Percentiles rank a stretch among this genome's conserved stretches.
These are phyloP conservation scores for Crithidia sp. DNA, from an alignment of 208 protist genomes.

Conservation along the genomic window DNA sequence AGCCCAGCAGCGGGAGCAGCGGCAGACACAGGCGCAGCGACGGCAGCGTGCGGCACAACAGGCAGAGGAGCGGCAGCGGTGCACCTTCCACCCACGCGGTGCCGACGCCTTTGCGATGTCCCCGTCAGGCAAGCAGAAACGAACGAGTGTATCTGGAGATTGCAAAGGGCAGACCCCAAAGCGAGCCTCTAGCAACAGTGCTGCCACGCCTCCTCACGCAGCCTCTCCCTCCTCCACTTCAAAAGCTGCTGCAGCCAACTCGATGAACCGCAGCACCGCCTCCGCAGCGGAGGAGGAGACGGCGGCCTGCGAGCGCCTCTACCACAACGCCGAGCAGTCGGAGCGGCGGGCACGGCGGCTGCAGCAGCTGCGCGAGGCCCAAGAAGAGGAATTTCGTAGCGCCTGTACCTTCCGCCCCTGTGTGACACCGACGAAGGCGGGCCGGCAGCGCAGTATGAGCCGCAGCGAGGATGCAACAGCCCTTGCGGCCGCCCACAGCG, in stretches of 20 bases:
- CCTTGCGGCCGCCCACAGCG: not conserved
- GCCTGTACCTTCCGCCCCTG: slow-evolving; percentile 34
- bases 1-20: slow-evolving; percentile 22
- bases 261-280: not conserved
- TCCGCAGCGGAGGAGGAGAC: not conserved
- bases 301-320: slow-evolving; percentile 30
- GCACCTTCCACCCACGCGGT: slow-evolving; percentile 15
- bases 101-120: not conserved
- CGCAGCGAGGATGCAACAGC: not conserved
- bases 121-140: not conserved
- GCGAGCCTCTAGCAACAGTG: not conserved
- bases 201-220: no score
- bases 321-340: slow-evolving; percentile 24
- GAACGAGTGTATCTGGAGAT: not conserved
- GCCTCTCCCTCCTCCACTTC: not conserved
- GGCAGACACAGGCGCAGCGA: not conserved
- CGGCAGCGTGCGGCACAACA: not conserved
- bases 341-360: slow-evolving; percentile 24
- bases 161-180: not conserved
- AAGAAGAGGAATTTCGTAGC: slow-evolving; percentile 19
- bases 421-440: not conserved
- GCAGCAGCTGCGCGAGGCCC: slow-evolving; percentile 13
- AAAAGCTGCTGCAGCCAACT: not conserved
- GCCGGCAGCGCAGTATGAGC: slow-evolving; percentile 8
- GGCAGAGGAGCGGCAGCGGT: slow-evolving; percentile 7